These are phyloP conservation scores for Polyporus arcularius DNA, from an alignment of 768 basidiomycete genomes.

Conservation along the genomic window DNA sequence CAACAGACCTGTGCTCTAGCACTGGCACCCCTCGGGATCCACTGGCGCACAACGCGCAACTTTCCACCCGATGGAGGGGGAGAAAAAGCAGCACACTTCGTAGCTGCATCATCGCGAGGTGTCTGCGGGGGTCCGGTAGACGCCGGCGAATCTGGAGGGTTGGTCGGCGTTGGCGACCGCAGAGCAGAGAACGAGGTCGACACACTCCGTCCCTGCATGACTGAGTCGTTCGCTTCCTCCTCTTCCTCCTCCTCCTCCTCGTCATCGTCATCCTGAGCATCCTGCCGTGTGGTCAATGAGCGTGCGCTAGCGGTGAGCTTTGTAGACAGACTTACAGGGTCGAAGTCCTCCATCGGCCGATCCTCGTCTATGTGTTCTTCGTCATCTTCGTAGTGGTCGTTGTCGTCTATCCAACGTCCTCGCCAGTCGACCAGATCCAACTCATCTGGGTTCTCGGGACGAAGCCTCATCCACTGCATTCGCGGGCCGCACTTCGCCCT, in stretches of 20 bases:
- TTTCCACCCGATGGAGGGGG: conserved; percentile 16
- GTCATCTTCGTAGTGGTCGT: conserved; percentile 63
- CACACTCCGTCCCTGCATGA: conserved; percentile 14
- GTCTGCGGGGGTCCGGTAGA: conserved; percentile 48
- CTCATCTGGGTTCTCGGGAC: conserved; percentile 79
- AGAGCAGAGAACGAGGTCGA: conserved; percentile 1
- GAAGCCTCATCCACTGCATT: conserved; percentile 93
- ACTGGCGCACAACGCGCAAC: conserved; percentile 53
- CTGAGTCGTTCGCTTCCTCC: conserved; percentile 35
- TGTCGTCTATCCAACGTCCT: conserved; percentile 85
- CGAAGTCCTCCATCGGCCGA: conserved; percentile 85
- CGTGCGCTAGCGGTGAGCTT: not conserved
- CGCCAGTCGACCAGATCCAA: conserved; percentile 89
- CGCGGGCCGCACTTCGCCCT: conserved; percentile 92
- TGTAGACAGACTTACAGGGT: conserved; percentile 54
- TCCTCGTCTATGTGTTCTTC: conserved; percentile 50
- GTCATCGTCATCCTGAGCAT: conserved; percentile 46
- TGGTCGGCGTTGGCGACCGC: conserved; percentile 41
- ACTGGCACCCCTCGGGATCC: conserved; percentile 26
- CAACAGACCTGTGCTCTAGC: conserved; percentile 36
- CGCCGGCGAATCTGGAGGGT: conserved; percentile 50
- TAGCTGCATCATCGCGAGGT: conserved; percentile 39
- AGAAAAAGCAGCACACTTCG: conserved; percentile 10
- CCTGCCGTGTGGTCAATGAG: conserved; percentile 21
- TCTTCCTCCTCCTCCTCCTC: conserved; percentile 58